Evolutionary conservation across 306 rosid genomes (phyloP), one percentile per base, ranked within the genome.

Genomic region (Sindora glabra): DNA sequence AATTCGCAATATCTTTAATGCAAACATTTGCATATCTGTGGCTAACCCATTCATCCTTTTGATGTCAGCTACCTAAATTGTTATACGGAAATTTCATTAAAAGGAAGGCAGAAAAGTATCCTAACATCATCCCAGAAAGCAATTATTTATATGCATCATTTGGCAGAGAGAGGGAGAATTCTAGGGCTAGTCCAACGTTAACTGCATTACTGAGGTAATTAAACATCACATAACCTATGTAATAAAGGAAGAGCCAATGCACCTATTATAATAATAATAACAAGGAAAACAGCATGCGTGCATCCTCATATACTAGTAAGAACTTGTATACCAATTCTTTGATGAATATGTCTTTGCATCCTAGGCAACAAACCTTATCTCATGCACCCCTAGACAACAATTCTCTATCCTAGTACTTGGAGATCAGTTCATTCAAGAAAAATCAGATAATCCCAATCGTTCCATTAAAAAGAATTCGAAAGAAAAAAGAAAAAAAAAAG

Each of bases 11-110:
- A 77, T 77, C 77, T 83, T 77, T 78, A 83, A 69, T 23, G 96
- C 94, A 68, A 85, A 89, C 96, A 89, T 85, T 77, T 89, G 96
- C 70, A 85, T 86, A 79, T 89, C 96, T 21, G 96, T 60, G 19
- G 88, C 88, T 64, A 89, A 68, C 22, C 94, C 86, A 59, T 89
- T 89, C 82, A 89, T 78, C 81, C 89, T 82, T 74, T 76, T 89
- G 63, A 89, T 65, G 74, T 89, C 96, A 41, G 86, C 81, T 65
- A 89, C 96, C 96, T 89, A 71, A 69, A 66, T 51, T 19, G 65
- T 70, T 32, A 37, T 49, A 56, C 24, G 49, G 33, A 56, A 67
- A 56, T 61, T 62, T 41, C 38, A 55, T 56, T 37, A 27, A 50
- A 50, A 1, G 2, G 4, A 17, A 21, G 48, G 69, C 18, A 73